Base-by-base conservation (phyloP, 2,329 filamentous ascomycete species). In the Blastomyces emzantsi region DNA sequence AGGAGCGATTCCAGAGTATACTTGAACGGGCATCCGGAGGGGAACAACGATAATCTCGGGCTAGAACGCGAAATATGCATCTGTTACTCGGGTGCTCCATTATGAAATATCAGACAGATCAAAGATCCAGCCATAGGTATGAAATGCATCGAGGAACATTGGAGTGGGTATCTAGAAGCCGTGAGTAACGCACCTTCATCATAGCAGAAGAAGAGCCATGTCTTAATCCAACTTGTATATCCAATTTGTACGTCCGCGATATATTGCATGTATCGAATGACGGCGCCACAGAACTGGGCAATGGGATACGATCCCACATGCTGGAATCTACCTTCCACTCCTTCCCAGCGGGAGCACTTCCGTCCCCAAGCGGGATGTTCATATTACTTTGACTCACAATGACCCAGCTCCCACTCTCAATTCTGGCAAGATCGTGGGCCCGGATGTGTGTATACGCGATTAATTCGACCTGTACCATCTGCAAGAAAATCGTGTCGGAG, bases 241-340 rank as follows among this genome's bases (percentile, higher is more conserved):
- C 91, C 47, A 99, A 77, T 72, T 92, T 88, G 74, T 99, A 97
- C 61, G 79, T 82, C 36, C 93, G 85, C 61, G 84, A 83, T 59
- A 97, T 83, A 74, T 97, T 97, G 77, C 94, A 99, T 0, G 92
- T 90, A 59, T 86, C 81, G 73, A 99, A 99, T 0, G 87, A 88
- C 0, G 94, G 94, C 11, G 91, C 87, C 13, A 99, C 86, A 0
- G 90, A 93, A 73, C 90, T 94, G 2, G 93, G 94, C 6, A 97
- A 79, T 0, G 86, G 80, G 60, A 85, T 80, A 51, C 81, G 80
- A 66, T 84, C 84, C 94, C 94, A 99, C 51, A 93, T 73, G 1
- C 81, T 81, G 58, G 85, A 79, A 63, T 92, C 88, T 30, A 95
- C 73, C n/a, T 83, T 81, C 63, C 87, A 79, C 70, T 96, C 90